phyloP scores from a whole-genome alignment of 169 alveolate genomes.

The Eimeria zaria region DNA sequence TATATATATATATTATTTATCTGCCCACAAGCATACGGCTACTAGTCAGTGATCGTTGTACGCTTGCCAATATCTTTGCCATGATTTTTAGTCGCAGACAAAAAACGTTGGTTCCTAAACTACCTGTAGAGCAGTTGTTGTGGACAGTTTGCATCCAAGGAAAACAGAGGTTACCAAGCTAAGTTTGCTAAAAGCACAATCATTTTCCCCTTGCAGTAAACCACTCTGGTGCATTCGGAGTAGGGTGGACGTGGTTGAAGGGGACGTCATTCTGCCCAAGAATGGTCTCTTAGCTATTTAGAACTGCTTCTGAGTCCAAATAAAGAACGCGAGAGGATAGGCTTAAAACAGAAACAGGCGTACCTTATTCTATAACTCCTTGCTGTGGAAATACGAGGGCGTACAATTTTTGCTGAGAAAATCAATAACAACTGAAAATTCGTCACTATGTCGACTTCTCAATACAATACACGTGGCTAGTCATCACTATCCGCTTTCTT shows the following conservation, averaged over 20 bases:
- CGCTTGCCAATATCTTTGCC: neutral
- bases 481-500: neutral
- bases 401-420: conserved; percentile 40
- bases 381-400: conserved; percentile 26
- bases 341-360: neutral
- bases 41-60: neutral
- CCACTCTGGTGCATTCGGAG: neutral
- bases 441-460: neutral
- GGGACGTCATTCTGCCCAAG: neutral
- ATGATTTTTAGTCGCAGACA: neutral
- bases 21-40: neutral
- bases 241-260: neutral
- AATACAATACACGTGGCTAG: neutral
- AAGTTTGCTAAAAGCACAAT: neutral
- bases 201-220: neutral
- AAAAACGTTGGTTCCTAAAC: neutral
- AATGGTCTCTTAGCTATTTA: neutral
- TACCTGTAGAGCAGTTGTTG: neutral
- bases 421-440: neutral
- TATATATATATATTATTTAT: neutral
- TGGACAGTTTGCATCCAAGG: neutral
- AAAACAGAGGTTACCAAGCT: neutral
- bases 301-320: neutral
- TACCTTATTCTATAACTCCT: conserved; percentile 1
- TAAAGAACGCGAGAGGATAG: neutral